Conservation (phyloP, 129 eudicot species). For the Glebionis coronaria region DNA sequence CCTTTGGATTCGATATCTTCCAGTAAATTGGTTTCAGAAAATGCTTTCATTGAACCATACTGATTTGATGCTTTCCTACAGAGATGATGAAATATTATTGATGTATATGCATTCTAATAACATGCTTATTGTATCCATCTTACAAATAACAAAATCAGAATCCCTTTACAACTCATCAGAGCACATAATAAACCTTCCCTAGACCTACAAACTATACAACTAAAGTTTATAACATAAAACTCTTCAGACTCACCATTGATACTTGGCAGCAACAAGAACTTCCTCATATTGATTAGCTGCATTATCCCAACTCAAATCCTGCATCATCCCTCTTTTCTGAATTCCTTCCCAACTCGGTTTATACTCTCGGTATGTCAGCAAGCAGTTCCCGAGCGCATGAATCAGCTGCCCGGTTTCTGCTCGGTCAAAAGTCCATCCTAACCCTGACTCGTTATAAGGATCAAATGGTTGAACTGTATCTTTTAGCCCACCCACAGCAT, state of each 20-base stretch:
- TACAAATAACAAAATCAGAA: not conserved
- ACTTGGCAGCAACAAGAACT: constrained; percentile 81
- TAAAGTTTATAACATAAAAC: not conserved
- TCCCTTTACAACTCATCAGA: constrained; percentile 2
- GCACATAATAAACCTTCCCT: constrained; percentile 8
- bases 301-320: constrained; percentile 77
- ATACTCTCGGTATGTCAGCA: constrained; percentile 61
- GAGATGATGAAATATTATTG: not conserved
- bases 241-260: constrained; percentile 55
- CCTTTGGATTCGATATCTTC: no score
- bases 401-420: constrained; percentile 63
- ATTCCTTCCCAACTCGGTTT: constrained; percentile 76
- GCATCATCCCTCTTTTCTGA: constrained; percentile 76
- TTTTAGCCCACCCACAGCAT: constrained; percentile 92
- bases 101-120: not conserved
- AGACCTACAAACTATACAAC: constrained; percentile 17
- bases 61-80: no score
- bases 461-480: constrained; percentile 88
- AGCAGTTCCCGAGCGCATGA: constrained; percentile 78
- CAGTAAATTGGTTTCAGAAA: no score
- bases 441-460: constrained; percentile 69
- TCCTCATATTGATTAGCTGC: constrained; percentile 77
- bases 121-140: constrained; percentile 1
- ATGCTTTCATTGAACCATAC: not conserved
- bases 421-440: constrained; percentile 80